Conservation (phyloP, 768 basidiomycete species). For the Heimioporus sp. region DNA sequence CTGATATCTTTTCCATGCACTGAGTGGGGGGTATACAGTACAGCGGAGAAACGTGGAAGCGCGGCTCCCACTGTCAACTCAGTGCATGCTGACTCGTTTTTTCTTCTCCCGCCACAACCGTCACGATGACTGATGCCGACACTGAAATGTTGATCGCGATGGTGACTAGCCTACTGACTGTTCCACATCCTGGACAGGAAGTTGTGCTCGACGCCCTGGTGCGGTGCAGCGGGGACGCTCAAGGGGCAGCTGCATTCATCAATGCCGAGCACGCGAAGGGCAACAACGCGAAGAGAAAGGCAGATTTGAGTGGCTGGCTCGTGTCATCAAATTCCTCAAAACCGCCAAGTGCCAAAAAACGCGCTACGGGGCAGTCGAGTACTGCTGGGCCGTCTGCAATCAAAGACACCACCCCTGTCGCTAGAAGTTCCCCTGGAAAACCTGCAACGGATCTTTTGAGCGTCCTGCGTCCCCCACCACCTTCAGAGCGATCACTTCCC, state of each 20-base stretch:
- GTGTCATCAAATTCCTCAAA: conserved; percentile 17
- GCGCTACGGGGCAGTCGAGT: conserved; percentile 2
- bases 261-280: conserved; percentile 21
- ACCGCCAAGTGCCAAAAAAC: conserved; percentile 20
- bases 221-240: conserved; percentile 52
- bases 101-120: not conserved
- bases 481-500: conserved; percentile 28
- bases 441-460: conserved; percentile 49
- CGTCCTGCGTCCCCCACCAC: conserved; percentile 51
- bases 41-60: too few species aligned
- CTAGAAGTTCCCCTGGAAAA: conserved; percentile 26
- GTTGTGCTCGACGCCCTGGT: conserved; percentile 60
- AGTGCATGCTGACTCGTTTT: not conserved
- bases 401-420: conserved; percentile 16
- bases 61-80: too few species aligned
- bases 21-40: not conserved
- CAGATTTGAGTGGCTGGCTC: conserved; percentile 58
- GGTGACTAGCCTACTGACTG: conserved; percentile 55
- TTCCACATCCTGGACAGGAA: conserved; percentile 33
- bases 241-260: conserved; percentile 46
- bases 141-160: conserved; percentile 70
- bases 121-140: conserved; percentile 36
- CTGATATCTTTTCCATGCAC: conserved; percentile 7
- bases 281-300: conserved; percentile 44
- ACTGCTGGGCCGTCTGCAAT: conserved; percentile 5